phyloP scores from a whole-genome alignment of 176 grass and related monocot genomes.

The Carex scoparia region DNA sequence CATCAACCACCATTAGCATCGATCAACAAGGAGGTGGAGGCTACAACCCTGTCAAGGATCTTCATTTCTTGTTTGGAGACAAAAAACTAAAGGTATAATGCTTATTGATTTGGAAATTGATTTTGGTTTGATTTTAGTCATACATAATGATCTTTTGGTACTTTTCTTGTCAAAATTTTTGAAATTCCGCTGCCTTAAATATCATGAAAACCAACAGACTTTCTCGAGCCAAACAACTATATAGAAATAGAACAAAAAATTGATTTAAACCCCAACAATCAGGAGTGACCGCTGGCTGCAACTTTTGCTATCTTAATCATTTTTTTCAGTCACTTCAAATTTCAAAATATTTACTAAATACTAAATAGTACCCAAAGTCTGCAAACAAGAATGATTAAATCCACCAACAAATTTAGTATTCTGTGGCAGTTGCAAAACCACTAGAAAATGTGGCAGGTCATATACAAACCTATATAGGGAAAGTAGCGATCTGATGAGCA shows the following conservation, averaged over 20 bases:
- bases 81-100: no score
- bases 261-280: background rate
- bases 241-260: background rate
- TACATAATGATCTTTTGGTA: no score
- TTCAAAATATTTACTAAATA: background rate
- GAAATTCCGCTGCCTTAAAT: no score
- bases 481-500: no score
- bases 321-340: background rate
- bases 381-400: constrained; percentile 6
- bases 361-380: background rate
- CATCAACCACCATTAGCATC: no score
- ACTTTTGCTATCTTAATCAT: background rate
- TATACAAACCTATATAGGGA: background rate
- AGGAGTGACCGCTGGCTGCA: background rate
- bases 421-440: background rate
- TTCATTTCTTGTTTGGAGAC: no score
- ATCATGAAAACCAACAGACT: no score
- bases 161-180: no score
- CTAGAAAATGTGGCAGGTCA: background rate
- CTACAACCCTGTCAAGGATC: no score
- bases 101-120: no score
- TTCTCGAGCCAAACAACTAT: background rate
- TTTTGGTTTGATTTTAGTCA: no score
- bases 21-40: no score
- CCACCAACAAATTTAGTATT: background rate